Conservation (phyloP, 441 rosid genomes). For the Bocquillonia castaneifolia region DNA sequence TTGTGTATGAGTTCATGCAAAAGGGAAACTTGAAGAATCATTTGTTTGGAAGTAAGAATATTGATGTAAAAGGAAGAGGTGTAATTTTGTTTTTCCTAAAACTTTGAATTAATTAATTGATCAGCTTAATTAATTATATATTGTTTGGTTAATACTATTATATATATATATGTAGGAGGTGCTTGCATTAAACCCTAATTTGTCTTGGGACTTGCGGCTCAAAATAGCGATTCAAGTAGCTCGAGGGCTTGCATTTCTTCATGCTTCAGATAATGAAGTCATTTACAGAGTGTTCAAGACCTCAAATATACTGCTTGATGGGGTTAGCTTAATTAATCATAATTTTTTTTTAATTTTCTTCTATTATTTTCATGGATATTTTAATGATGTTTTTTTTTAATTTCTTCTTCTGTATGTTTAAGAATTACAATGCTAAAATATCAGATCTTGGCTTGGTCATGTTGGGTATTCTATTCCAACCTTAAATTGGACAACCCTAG, state of each 20-base stretch:
- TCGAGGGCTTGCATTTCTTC: constrained; percentile 72
- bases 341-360: background rate
- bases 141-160: too few relatives aligned
- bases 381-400: background rate
- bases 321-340: constrained; percentile 38
- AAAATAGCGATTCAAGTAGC: constrained; percentile 84
- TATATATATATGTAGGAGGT: constrained; percentile 34
- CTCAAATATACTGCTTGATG: constrained; percentile 78
- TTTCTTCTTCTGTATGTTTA: constrained; percentile 2
- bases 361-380: constrained; percentile 1
- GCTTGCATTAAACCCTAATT: constrained; percentile 42
- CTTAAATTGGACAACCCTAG: constrained; percentile 76
- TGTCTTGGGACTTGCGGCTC: constrained; percentile 65
- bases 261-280: constrained; percentile 66
- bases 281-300: constrained; percentile 90
- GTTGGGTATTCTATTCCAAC: too few relatives aligned
- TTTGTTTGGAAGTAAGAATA: constrained; percentile 68
- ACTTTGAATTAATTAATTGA: too few relatives aligned
- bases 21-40: constrained; percentile 89
- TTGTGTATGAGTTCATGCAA: constrained; percentile 74
- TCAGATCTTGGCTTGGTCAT: constrained; percentile 90
- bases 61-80: too few relatives aligned
- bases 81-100: too few relatives aligned
- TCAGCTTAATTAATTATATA: too few relatives aligned
- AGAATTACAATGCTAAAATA: constrained; percentile 71